Evolutionary conservation across 352 stramenopile species (phyloP), one percentile per base, ranked within the genome.

Genomic region (Phytophthora podocarpi): DNA sequence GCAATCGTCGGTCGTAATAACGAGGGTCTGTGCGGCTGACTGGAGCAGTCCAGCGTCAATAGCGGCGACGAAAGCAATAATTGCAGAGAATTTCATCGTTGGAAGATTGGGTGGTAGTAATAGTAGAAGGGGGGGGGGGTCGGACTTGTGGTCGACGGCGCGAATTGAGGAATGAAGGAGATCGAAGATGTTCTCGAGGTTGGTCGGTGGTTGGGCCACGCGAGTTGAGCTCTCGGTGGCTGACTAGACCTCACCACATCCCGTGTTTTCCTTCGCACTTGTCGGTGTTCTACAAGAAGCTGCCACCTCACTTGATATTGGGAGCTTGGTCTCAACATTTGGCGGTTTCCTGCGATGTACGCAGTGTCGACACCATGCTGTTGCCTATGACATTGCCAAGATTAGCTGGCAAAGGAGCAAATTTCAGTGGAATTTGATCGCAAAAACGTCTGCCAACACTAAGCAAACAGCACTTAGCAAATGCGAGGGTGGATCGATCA

Each of bases 21-120:
- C 5, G 7, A 60, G 27, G 1, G 28, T 40, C 23, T 65, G 31
- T n/a, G 56, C 49, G 8, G 35, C 12, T n/a, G 37, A 23, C 12
- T 40, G 43, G n/a, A 56, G 48, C 4, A 66, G 15, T 40, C 36
- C 43, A 47, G 31, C 18, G 30, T 71, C 39, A 7, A 63, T 41
- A 11, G 30, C 45, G 34, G 54, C 27, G 16, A 27, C 24, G 23
- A 53, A 43, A 35, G 59, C 26, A 41, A 73, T 13, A n/a, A 61
- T 40, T 16, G 51, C 27, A n/a, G 47, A 69, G 36, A 69, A 47
- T 30, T 73, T 73, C 64, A 73, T 71, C 12, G 34, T 51, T 43
- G 27, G 3, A 15, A 15, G 30, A n/a, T 41, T 40, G 5, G 23
- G 49, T 39, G 43, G 45, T 26, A n/a, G n/a, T n/a, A n/a, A n/a